A percentile compares a stretch with the other conserved stretches of the same genome.
Conservation (phyloP, 768 basidiomycete genomes). For the Tulasnella sp. region DNA sequence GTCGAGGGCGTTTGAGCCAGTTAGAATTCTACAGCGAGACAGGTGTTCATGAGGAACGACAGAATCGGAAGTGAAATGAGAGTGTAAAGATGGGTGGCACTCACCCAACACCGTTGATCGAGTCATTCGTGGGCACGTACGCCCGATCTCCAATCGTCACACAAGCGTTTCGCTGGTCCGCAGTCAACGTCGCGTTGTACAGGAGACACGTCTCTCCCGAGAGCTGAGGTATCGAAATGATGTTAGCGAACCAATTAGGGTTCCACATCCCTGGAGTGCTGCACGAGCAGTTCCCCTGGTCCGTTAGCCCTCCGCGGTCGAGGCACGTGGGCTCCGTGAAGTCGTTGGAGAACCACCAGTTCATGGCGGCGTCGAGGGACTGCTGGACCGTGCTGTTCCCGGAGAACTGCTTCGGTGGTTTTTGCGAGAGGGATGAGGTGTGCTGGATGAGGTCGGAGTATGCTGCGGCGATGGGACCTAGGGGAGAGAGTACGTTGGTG, state of each 20-base stretch:
- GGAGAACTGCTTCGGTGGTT: constrained; percentile 1
- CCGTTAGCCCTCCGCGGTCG: constrained; percentile 7
- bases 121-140: not conserved
- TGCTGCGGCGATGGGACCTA: constrained; percentile 5
- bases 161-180: constrained; percentile 1
- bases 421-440: not conserved
- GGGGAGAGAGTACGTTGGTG: not conserved
- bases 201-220: constrained; percentile 12
- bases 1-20: constrained; percentile 15
- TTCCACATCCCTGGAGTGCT: constrained; percentile 16
- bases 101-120: not conserved
- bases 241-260: constrained; percentile 11
- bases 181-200: constrained; percentile 5
- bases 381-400: constrained; percentile 6
- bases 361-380: constrained; percentile 5
- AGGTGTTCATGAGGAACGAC: not conserved
- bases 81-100: not conserved
- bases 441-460: not conserved
- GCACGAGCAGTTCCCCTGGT: constrained; percentile 8
- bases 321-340: constrained; percentile 6
- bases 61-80: not conserved
- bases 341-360: constrained; percentile 17
- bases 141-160: constrained; percentile 5
- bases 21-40: not conserved
- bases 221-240: constrained; percentile 8